Conservation (phyloP, 495 filamentous ascomycete genomes). For the Penicillium argentinense region DNA sequence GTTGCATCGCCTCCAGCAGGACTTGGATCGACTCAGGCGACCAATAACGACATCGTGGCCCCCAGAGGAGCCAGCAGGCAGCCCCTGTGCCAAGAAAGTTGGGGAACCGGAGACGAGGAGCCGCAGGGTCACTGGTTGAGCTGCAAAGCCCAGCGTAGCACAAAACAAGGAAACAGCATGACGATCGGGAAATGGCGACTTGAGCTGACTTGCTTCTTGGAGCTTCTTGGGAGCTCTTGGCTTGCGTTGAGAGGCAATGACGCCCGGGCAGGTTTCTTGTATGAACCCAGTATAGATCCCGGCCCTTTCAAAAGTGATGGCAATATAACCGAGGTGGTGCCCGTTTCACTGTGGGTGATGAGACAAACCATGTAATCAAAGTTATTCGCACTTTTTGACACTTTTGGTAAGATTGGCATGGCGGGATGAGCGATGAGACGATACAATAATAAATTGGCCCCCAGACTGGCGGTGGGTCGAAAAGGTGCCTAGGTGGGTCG, state of each 20-base stretch:
- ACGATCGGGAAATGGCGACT: not conserved
- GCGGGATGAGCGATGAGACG: not conserved
- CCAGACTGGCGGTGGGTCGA: not conserved
- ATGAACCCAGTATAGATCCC: not conserved
- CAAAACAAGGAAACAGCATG: not conserved
- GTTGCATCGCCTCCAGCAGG: not conserved
- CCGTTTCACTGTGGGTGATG: too few species aligned
- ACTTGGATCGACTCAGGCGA: not conserved
- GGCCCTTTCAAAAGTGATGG: too few species aligned
- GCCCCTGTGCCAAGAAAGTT: not conserved
- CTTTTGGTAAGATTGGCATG: too few species aligned
- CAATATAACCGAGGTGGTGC: too few species aligned
- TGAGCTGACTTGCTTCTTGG: not conserved
- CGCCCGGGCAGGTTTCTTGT: not conserved
- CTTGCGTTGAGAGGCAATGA: not conserved
- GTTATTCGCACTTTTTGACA: too few species aligned
- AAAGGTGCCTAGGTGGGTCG: too few species aligned
- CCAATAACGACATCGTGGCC: not conserved
- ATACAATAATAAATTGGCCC: not conserved
- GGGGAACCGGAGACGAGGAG: not conserved
- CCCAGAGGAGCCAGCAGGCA: not conserved
- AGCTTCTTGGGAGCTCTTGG: conserved; percentile 1
- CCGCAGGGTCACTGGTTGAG: not conserved
- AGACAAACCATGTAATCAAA: too few species aligned
- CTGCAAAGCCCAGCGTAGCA: not conserved